These are phyloP conservation scores for Coleophoma cylindrospora DNA, from an alignment of 2,329 filamentous ascomycete genomes.

Conservation along the genomic window DNA sequence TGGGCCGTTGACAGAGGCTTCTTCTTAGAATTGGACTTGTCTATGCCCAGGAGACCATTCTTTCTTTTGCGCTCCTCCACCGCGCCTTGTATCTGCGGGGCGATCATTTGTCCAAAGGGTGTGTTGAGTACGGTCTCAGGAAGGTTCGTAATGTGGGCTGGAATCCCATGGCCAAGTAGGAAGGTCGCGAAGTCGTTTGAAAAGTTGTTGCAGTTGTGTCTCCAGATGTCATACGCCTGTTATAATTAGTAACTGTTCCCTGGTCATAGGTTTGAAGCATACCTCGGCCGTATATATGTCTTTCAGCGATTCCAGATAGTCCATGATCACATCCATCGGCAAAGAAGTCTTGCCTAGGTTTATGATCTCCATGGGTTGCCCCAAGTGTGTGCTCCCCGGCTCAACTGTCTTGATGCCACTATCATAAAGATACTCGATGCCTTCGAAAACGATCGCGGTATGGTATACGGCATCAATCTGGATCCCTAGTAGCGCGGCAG, in stretches of 20 bases:
- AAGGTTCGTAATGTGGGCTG: slow-evolving; percentile 78
- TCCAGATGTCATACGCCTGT: slow-evolving; percentile 81
- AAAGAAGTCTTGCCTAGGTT: slow-evolving; percentile 72
- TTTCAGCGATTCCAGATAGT: slow-evolving; percentile 81
- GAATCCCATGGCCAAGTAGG: slow-evolving; percentile 81
- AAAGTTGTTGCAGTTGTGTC: slow-evolving; percentile 97
- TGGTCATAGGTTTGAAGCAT: slow-evolving; percentile 4
- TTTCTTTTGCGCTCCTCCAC: slow-evolving; percentile 53
- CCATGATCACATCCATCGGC: slow-evolving; percentile 74
- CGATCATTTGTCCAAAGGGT: slow-evolving; percentile 82
- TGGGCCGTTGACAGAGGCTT: slow-evolving; percentile 11
- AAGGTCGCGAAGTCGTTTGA: slow-evolving; percentile 90
- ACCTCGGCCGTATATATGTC: slow-evolving; percentile 78
- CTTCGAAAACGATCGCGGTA: slow-evolving; percentile 79
- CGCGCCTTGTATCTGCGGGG: slow-evolving; percentile 62
- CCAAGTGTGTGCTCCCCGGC: slow-evolving; percentile 83
- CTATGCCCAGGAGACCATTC: slow-evolving; percentile 36
- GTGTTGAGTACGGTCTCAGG: slow-evolving; percentile 81
- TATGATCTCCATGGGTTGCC: slow-evolving; percentile 72
- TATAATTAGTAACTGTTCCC: neutral
- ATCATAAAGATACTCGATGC: slow-evolving; percentile 88
- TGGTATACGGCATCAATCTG: slow-evolving; percentile 93
- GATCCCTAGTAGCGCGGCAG: slow-evolving; percentile 50
- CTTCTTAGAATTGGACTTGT: slow-evolving; percentile 8
- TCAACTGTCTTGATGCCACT: slow-evolving; percentile 77